Percentiles rank a stretch among this genome's conserved stretches.
These are phyloP conservation scores for Anaeromyces robustus DNA, from an alignment of 192 early-diverging fungal species.

Conservation along the genomic window DNA sequence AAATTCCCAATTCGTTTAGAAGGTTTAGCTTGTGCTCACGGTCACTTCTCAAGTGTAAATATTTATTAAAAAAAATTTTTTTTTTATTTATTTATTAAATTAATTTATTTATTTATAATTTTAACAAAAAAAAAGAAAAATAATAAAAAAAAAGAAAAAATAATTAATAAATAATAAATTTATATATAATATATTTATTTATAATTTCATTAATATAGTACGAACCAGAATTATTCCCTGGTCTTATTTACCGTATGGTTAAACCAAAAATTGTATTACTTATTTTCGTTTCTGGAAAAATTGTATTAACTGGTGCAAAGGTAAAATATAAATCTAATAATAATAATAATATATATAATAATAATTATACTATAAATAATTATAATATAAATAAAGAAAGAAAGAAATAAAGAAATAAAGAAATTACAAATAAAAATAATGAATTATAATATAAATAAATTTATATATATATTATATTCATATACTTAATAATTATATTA, in stretches of 20 bases:
- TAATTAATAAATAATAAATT: too few relatives aligned
- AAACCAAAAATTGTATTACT: conserved; percentile 96
- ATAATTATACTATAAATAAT: too few relatives aligned
- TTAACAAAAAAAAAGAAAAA: too few relatives aligned
- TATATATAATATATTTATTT: not conserved
- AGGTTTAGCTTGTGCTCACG: conserved; percentile 86
- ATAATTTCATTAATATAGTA: conserved; percentile 10
- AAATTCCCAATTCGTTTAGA: conserved; percentile 98
- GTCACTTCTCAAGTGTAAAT: conserved; percentile 72
- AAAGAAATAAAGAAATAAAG: too few relatives aligned
- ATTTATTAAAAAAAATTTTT: not conserved
- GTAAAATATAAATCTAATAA: conserved; percentile 7
- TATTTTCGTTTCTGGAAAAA: conserved; percentile 98
- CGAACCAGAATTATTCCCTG: conserved; percentile 98
- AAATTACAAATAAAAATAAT: too few relatives aligned
- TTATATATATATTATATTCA: not conserved
- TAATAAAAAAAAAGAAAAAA: too few relatives aligned
- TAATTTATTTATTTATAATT: too few relatives aligned
- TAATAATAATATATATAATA: too few relatives aligned
- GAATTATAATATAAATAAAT: not conserved
- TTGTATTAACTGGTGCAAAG: conserved; percentile 98
- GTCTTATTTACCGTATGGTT: conserved; percentile 97
- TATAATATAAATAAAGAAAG: too few relatives aligned
- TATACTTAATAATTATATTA: conserved; percentile 3
- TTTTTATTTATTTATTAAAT: conserved; percentile 4